These are phyloP conservation scores for Puya raimondii DNA, from an alignment of 176 grass and related monocot species.

Conservation along the genomic window DNA sequence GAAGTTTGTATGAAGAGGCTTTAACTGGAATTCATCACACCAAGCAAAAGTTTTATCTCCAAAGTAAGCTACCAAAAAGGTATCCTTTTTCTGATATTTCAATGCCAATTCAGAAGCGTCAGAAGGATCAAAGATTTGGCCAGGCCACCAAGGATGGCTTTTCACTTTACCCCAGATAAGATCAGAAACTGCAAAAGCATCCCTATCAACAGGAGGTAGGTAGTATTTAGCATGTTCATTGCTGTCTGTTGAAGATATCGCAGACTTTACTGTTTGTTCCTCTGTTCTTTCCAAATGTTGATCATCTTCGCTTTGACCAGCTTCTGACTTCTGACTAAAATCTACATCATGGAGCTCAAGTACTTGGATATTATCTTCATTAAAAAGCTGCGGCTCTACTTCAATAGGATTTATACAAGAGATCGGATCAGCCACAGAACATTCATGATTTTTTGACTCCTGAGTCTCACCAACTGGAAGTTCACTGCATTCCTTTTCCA, in stretches of 20 bases:
- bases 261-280: background rate
- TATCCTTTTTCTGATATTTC: conserved; percentile 62
- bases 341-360: background rate
- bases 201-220: conserved; percentile 45
- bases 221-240: conserved; percentile 39
- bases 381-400: background rate
- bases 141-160: conserved; percentile 98
- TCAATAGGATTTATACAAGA: background rate
- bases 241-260: background rate
- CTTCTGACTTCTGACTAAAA: background rate
- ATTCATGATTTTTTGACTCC: background rate
- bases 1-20: conserved; percentile 67
- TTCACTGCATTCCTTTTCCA: background rate
- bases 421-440: background rate
- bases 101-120: conserved; percentile 80
- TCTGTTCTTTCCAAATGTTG: background rate
- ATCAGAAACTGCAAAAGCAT: conserved; percentile 53
- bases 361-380: background rate
- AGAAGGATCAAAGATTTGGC: conserved; percentile 73
- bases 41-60: conserved; percentile 96
- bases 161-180: conserved; percentile 99
- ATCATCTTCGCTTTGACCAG: background rate
- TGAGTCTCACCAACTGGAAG: background rate
- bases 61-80: conserved; percentile 78
- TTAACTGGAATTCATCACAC: conserved; percentile 89